phyloP scores from a whole-genome alignment of 78 protist species.

The Isochrysis galbana region DNA sequence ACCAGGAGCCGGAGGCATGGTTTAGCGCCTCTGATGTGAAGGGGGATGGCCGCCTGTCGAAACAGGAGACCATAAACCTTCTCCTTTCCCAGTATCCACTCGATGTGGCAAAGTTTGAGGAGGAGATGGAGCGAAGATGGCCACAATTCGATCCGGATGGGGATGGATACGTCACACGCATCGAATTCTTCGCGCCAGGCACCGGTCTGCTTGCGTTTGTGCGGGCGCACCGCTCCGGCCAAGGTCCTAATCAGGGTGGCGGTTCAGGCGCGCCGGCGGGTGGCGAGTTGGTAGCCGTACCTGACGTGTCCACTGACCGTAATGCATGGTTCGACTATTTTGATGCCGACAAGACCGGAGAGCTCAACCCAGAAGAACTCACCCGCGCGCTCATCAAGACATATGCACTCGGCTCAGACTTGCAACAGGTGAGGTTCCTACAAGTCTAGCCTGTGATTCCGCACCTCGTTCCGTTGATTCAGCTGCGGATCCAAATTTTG shows the following conservation, averaged over 20 bases:
- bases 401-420: background rate
- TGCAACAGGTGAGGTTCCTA: background rate
- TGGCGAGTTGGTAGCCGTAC: too few relatives aligned
- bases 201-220: background rate
- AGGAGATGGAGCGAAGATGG: background rate
- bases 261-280: too few relatives aligned
- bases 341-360: background rate
- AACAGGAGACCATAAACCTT: background rate
- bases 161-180: background rate
- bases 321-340: background rate
- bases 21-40: background rate
- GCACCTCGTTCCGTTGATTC: too few relatives aligned
- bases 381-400: constrained; percentile 1
- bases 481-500: too few relatives aligned
- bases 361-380: background rate
- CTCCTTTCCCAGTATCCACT: background rate
- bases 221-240: background rate
- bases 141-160: background rate
- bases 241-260: background rate
- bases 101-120: background rate
- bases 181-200: background rate
- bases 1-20: background rate
- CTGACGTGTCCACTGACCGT: background rate
- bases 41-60: background rate
- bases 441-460: too few relatives aligned